Percentiles rank a stretch among this genome's conserved stretches.
phyloP scores from a whole-genome alignment of 1,139 yeast genomes.

The Saccharomyces pastorianus region DNA sequence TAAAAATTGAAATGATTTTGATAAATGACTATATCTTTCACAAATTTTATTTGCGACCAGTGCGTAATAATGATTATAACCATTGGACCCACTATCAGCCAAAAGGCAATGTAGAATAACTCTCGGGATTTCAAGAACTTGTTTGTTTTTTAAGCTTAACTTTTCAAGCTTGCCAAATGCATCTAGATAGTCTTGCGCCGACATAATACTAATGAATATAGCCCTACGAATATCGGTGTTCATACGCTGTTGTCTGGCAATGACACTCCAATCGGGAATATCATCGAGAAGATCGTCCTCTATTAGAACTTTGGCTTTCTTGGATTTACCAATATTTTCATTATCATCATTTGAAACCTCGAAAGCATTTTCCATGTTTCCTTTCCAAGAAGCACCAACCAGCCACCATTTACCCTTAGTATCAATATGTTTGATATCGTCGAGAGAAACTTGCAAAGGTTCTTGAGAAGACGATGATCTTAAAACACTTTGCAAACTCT shows the following conservation, averaged over 20 bases:
- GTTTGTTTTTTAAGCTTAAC: constrained; percentile 65
- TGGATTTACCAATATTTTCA: constrained; percentile 17
- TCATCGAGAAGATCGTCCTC: constrained; percentile 49
- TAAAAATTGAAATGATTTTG: constrained; percentile 80
- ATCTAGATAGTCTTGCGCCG: constrained; percentile 86
- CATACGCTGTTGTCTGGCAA: constrained; percentile 84
- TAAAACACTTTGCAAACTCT: constrained; percentile 43
- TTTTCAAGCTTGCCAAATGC: constrained; percentile 78
- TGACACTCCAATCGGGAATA: constrained; percentile 80
- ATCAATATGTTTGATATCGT: constrained; percentile 70
- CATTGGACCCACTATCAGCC: constrained; percentile 48
- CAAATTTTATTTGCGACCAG: constrained; percentile 71
- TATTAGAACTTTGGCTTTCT: constrained; percentile 24
- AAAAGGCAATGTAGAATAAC: constrained; percentile 81
- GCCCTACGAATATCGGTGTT: constrained; percentile 93
- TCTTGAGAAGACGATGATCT: constrained; percentile 47
- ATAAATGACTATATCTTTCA: constrained; percentile 50
- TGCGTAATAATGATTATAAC: constrained; percentile 87
- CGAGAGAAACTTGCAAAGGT: constrained; percentile 75
- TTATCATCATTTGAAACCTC: constrained; percentile 20
- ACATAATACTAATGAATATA: constrained; percentile 89
- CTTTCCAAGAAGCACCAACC: constrained; percentile 95
- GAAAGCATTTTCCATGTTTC: constrained; percentile 35
- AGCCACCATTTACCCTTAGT: constrained; percentile 97
- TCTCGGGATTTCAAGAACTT: constrained; percentile 79